Evolutionary conservation across 169 alveolate species (phyloP).

Genomic region (Cyclospora cayetanensis): DNA sequence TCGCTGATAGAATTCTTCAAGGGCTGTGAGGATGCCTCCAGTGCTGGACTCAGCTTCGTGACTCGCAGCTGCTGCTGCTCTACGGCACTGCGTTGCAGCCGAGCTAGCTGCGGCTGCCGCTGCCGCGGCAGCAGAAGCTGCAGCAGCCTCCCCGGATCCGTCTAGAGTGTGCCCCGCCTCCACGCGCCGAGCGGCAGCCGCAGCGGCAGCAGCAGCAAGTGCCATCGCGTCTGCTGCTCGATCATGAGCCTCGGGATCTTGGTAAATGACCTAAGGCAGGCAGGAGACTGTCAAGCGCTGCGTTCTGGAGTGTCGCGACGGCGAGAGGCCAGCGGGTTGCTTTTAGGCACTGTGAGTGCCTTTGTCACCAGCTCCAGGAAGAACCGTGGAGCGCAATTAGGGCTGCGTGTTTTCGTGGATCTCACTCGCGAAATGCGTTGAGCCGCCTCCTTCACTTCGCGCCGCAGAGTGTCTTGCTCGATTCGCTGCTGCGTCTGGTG

Average conservation of each 20-base stretch:
- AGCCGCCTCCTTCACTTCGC: background rate
- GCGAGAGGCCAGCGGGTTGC: too few relatives aligned
- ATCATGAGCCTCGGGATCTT: background rate
- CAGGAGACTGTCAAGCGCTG: too few relatives aligned
- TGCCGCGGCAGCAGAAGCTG: background rate
- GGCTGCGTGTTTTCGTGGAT: background rate
- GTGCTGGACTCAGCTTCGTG: constrained; percentile 31
- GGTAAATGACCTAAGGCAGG: background rate
- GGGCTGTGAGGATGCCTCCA: background rate
- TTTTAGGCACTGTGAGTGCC: too few relatives aligned
- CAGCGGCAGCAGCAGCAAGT: constrained; percentile 21
- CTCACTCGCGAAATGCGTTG: background rate
- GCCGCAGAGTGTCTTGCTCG: background rate
- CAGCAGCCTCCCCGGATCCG: background rate
- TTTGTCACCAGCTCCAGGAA: too few relatives aligned
- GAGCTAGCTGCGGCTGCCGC: background rate
- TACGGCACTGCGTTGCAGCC: constrained; percentile 3
- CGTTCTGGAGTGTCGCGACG: too few relatives aligned
- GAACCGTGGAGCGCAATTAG: too few relatives aligned
- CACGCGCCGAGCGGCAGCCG: constrained; percentile 5
- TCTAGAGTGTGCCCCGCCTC: background rate
- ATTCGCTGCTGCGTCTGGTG: constrained; percentile 40
- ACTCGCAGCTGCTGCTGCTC: constrained; percentile 17
- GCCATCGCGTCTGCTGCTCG: constrained; percentile 16
- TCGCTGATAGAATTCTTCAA: background rate